Base-by-base conservation (phyloP, 2,329 filamentous ascomycete species). In the Hypoxylon sp. region DNA sequence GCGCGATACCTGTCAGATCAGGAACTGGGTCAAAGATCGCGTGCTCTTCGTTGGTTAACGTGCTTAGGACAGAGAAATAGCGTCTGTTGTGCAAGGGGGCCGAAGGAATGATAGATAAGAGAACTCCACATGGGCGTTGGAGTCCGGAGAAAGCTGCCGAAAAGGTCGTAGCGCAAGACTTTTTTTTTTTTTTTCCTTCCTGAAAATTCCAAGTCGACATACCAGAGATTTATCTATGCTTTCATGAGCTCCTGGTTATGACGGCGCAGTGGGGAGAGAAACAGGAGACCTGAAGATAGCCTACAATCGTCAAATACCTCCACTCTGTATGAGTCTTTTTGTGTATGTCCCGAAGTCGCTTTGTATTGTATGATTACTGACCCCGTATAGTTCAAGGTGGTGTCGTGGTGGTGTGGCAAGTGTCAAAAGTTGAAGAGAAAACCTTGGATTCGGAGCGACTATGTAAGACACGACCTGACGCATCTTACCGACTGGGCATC, bases 401-500 rank as follows among this genome's bases (percentile, higher is more conserved):
- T 48, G n/a, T 46, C 24, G 35, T 47, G 27, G 31, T 43, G 38
- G 55, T 46, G 55, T 58, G 48, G 48, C 45, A 41, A n/a, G 15
- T 10, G 24, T 42, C 23, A 46, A 51, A 27, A 33, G 6, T 2
- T 24, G 13, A 3, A 33, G 5, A 8, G n/a, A 33, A 33, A 27
- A 21, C 50, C 29, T 50, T 45, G 58, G 50, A 63, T 56, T 54
- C 55, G 23, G 29, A 54, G 35, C 43, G 26, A 51, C 51, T 15
- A 35, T 17, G 18, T 17, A 35, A 59, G 59, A 50, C 59, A 59
- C 59, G 55, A 62, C 20, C 37, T 18, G 23, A 59, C 46, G 42
- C 46, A 47, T 18, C 48, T 50, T 52, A 21, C 46, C 60, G 52
- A 35, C 60, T 60, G 42, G 60, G 60, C 60, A 62, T 35, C 60